phyloP scores from a whole-genome alignment of 352 stramenopile genomes.

The Pythium apleroticum region DNA sequence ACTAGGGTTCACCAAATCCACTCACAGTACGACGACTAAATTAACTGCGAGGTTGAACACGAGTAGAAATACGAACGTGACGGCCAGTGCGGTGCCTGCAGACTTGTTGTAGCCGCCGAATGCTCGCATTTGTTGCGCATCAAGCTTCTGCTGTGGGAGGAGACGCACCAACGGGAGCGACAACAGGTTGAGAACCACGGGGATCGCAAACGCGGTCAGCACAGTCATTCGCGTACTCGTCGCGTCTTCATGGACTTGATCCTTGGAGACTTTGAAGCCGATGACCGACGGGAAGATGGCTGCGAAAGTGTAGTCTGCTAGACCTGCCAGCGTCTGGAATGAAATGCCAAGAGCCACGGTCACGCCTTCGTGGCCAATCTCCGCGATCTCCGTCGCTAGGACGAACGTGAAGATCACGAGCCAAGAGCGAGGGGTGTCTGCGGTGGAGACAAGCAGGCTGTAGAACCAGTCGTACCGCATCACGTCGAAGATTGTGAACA shows the following conservation, averaged over 20 bases:
- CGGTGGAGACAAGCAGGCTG: constrained; percentile 23
- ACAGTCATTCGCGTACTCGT: not conserved
- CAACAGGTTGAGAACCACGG: constrained; percentile 14
- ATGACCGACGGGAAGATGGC: constrained; percentile 25
- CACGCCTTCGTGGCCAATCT: constrained; percentile 47
- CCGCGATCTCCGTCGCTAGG: constrained; percentile 46
- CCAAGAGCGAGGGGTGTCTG: constrained; percentile 39
- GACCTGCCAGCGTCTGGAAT: constrained; percentile 38
- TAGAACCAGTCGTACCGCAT: constrained; percentile 50
- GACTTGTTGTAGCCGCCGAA: constrained; percentile 45
- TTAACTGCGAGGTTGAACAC: constrained; percentile 12
- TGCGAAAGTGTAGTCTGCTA: constrained; percentile 27
- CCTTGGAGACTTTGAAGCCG: not conserved
- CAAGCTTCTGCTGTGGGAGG: constrained; percentile 39
- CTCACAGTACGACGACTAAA: constrained; percentile 1
- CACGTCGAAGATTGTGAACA: constrained; percentile 31
- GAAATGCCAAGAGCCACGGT: constrained; percentile 52
- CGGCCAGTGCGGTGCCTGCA: constrained; percentile 31
- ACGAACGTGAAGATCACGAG: constrained; percentile 43
- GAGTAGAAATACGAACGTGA: constrained; percentile 28
- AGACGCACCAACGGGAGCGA: constrained; percentile 14
- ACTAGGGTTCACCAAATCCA: not conserved
- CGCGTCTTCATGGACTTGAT: constrained; percentile 5
- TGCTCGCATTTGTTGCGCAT: constrained; percentile 37
- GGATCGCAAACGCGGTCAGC: constrained; percentile 4